Conservation (phyloP, 2,329 filamentous ascomycete species). For the Pseudogymnoascus sp. region DNA sequence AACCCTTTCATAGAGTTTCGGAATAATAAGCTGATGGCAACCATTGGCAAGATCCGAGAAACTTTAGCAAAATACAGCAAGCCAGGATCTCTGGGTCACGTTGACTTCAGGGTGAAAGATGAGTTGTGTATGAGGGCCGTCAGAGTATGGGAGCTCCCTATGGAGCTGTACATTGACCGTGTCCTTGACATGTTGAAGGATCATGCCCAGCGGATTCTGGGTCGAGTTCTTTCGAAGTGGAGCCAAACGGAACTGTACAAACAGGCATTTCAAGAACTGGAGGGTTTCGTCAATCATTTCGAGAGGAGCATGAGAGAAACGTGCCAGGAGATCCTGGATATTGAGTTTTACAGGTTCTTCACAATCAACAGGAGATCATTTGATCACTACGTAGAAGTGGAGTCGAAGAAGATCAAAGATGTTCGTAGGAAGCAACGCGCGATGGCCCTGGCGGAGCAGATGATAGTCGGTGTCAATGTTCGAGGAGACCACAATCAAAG, state of each 20-base stretch:
- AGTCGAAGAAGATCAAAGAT: conserved; percentile 37
- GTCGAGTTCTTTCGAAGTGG: conserved; percentile 37
- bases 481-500: background rate
- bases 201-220: conserved; percentile 33
- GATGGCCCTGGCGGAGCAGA: conserved; percentile 28
- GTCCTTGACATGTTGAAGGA: conserved; percentile 40
- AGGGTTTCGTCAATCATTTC: background rate
- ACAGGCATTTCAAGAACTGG: conserved; percentile 36
- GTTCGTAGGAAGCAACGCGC: conserved; percentile 43
- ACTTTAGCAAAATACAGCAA: conserved; percentile 46
- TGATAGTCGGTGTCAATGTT: background rate
- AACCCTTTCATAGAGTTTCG: background rate
- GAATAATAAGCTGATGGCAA: background rate
- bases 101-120: conserved; percentile 52
- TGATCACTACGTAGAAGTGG: conserved; percentile 36
- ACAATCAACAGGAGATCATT: conserved; percentile 47
- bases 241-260: conserved; percentile 43
- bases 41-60: conserved; percentile 36
- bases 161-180: conserved; percentile 34
- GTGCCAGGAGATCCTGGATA: conserved; percentile 35
- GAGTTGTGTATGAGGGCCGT: conserved; percentile 49
- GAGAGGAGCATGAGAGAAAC: conserved; percentile 27
- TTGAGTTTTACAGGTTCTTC: conserved; percentile 47
- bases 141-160: conserved; percentile 46
- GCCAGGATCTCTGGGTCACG: conserved; percentile 49